Evolutionary conservation across 768 basidiomycete species (phyloP).

Genomic region (Lentinus brumalis): DNA sequence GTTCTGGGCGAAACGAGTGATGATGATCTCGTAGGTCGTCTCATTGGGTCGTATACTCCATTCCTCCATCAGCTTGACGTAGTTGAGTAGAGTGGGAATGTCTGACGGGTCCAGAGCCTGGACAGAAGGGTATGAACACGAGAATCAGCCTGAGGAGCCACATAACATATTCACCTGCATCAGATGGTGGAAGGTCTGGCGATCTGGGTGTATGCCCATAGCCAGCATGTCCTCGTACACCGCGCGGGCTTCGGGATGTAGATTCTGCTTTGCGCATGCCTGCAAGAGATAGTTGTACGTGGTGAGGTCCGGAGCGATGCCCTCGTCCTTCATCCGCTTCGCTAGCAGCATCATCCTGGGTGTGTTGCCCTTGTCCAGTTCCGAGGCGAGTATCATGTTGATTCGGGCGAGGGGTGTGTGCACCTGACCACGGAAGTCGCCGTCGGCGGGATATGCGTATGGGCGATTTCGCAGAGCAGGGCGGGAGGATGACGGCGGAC

Average conservation of each 20-base stretch:
- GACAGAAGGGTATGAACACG: neutral
- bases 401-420: constrained; percentile 23
- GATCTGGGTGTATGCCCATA: constrained; percentile 49
- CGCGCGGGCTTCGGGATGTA: constrained; percentile 59
- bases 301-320: constrained; percentile 52
- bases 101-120: neutral
- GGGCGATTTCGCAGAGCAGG: constrained; percentile 10
- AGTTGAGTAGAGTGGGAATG: constrained; percentile 21
- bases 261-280: constrained; percentile 45
- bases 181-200: constrained; percentile 58
- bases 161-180: constrained; percentile 47
- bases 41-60: constrained; percentile 51
- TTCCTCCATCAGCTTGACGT: constrained; percentile 58
- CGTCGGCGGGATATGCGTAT: constrained; percentile 32
- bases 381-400: constrained; percentile 37
- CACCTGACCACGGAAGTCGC: constrained; percentile 17
- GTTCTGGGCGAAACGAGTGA: constrained; percentile 45
- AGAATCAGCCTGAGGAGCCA: neutral
- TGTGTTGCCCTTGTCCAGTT: constrained; percentile 41
- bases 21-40: constrained; percentile 54
- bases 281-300: constrained; percentile 62
- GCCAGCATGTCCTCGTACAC: constrained; percentile 70
- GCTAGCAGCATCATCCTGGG: constrained; percentile 46
- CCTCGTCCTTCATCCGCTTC: constrained; percentile 57
- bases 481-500: neutral